Percentiles rank a stretch among this genome's conserved stretches.
These are phyloP conservation scores for Acacia concinna DNA, from an alignment of 331 rosid species.

Conservation along the genomic window DNA sequence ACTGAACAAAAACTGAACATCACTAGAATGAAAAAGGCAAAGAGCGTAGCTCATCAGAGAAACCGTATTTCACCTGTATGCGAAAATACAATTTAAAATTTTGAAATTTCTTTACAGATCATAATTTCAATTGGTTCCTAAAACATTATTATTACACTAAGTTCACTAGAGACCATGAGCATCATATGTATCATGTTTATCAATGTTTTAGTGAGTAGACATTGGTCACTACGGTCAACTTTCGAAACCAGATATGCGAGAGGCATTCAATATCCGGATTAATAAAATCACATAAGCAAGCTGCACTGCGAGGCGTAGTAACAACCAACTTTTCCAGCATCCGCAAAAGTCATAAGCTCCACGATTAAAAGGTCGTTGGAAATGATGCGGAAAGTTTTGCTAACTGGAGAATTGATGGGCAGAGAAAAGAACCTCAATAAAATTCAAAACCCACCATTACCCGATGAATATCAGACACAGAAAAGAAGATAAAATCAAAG, in stretches of 20 bases:
- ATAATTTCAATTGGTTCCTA: background rate
- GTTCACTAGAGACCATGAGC: background rate
- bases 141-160: background rate
- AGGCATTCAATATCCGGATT: background rate
- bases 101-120: conserved; percentile 6
- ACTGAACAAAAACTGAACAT: background rate
- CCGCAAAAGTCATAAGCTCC: conserved; percentile 4
- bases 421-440: background rate
- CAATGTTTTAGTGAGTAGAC: background rate
- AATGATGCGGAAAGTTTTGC: background rate
- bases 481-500: background rate
- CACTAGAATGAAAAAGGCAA: background rate
- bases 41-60: background rate
- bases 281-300: background rate
- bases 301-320: background rate
- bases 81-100: conserved; percentile 6
- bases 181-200: background rate
- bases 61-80: conserved; percentile 2
- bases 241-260: background rate
- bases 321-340: background rate
- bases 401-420: background rate
- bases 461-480: background rate
- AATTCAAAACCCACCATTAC: background rate
- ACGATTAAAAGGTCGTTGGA: background rate
- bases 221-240: background rate